These are phyloP conservation scores for Scedosporium apiospermum DNA, from an alignment of 2,329 filamentous ascomycete genomes.

Conservation along the genomic window DNA sequence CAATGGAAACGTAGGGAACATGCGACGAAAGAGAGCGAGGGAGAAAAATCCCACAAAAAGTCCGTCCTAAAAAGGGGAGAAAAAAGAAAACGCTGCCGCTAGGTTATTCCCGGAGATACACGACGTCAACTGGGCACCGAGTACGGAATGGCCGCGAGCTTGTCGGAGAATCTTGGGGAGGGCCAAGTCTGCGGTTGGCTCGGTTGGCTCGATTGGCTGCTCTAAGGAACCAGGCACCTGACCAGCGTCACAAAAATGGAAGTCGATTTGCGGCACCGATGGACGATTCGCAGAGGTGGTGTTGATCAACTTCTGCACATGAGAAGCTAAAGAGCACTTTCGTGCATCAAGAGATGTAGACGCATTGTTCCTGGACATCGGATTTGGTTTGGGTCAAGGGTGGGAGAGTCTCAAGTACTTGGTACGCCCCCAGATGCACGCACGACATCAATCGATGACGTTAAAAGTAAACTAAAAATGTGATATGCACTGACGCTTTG, in stretches of 20 bases:
- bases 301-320: too few relatives aligned
- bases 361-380: too few relatives aligned
- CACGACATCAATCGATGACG: too few relatives aligned
- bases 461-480: too few relatives aligned
- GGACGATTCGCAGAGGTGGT: too few relatives aligned
- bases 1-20: neutral
- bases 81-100: neutral
- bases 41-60: neutral
- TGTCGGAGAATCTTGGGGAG: neutral
- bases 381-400: too few relatives aligned
- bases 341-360: too few relatives aligned
- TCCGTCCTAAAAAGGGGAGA: neutral
- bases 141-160: neutral
- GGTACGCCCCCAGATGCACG: too few relatives aligned
- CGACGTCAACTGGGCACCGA: neutral
- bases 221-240: neutral
- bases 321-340: too few relatives aligned
- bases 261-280: too few relatives aligned
- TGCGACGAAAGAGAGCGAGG: neutral
- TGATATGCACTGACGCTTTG: too few relatives aligned
- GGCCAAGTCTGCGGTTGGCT: neutral
- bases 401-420: too few relatives aligned
- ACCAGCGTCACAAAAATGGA: neutral
- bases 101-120: conserved; percentile 5
- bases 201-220: neutral